Evolutionary conservation across 176 grass and related monocot species (phyloP).

Genomic region (Bothriochloa decipiens): DNA sequence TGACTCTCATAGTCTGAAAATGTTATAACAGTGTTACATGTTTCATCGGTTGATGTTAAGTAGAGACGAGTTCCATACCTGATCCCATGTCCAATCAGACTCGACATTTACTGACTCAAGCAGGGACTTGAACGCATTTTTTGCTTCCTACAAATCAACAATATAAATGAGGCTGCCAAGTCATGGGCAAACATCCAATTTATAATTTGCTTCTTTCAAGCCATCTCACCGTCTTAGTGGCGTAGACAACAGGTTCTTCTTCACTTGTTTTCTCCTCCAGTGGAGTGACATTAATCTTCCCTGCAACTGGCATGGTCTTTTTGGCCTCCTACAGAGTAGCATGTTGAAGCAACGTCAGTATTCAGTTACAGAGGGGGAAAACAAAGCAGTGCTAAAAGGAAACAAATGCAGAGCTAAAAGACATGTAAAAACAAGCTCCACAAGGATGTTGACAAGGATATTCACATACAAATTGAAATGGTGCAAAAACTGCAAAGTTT

Average conservation of each 20-base stretch:
- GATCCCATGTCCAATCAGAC: constrained; percentile 96
- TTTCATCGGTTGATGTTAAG: constrained; percentile 13
- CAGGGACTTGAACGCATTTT: constrained; percentile 86
- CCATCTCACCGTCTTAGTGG: constrained; percentile 79
- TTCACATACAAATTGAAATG: neutral
- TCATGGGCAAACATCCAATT: constrained; percentile 18
- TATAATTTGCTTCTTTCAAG: constrained; percentile 26
- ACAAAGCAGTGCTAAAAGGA: neutral
- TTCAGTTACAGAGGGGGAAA: neutral
- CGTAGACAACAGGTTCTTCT: constrained; percentile 77
- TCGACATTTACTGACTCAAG: constrained; percentile 90
- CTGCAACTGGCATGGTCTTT: constrained; percentile 62
- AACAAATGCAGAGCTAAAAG: neutral
- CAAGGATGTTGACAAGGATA: neutral
- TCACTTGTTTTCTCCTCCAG: constrained; percentile 81
- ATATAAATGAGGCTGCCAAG: constrained; percentile 3
- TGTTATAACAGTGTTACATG: constrained; percentile 39
- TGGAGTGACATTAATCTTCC: constrained; percentile 69
- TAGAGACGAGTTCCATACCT: constrained; percentile 52
- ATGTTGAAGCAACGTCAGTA: constrained; percentile 16
- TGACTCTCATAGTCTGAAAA: constrained; percentile 91
- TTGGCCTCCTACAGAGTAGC: constrained; percentile 71
- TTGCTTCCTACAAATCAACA: constrained; percentile 68
- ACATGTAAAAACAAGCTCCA: too few relatives aligned
- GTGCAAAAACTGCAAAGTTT: neutral